phyloP scores from a whole-genome alignment of 805 yeast genomes.

The Lipomyces mesembrius region DNA sequence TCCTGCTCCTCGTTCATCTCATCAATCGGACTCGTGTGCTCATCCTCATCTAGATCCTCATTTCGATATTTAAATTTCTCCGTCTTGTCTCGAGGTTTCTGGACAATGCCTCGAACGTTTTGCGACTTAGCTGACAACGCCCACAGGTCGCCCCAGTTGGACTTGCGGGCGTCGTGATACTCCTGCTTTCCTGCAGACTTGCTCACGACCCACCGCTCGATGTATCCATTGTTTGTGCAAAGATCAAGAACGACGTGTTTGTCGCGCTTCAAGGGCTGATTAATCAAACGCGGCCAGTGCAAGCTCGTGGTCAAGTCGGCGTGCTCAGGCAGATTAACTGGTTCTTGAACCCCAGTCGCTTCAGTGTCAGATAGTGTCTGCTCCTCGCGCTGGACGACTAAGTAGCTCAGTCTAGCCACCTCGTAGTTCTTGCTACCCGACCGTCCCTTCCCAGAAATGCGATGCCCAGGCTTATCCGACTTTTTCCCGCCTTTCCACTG shows the following conservation, averaged over 20 bases:
- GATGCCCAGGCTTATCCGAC: constrained; percentile 51
- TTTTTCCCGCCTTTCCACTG: constrained; percentile 68
- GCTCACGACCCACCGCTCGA: constrained; percentile 88
- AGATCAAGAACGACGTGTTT: constrained; percentile 81
- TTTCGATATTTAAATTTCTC: background rate
- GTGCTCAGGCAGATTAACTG: background rate
- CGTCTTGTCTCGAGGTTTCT: background rate
- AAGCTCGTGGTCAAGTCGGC: constrained; percentile 36
- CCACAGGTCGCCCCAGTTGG: constrained; percentile 87
- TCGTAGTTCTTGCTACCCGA: constrained; percentile 69
- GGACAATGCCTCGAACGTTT: constrained; percentile 9
- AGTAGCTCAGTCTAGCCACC: constrained; percentile 66
- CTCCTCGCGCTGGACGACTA: constrained; percentile 63
- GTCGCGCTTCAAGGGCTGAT: constrained; percentile 73
- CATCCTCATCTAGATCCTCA: background rate
- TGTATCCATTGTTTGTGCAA: constrained; percentile 76
- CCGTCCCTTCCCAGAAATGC: constrained; percentile 67
- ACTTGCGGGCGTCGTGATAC: constrained; percentile 90
- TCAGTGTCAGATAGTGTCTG: constrained; percentile 47
- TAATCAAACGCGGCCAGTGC: constrained; percentile 75
- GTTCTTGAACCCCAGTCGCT: constrained; percentile 1
- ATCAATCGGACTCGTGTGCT: background rate
- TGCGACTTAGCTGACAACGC: constrained; percentile 64
- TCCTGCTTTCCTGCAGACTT: constrained; percentile 67
- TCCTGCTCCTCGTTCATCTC: constrained; percentile 6